Base-by-base conservation (phyloP, 2,329 filamentous ascomycete species). In the Colletotrichum sojae region DNA sequence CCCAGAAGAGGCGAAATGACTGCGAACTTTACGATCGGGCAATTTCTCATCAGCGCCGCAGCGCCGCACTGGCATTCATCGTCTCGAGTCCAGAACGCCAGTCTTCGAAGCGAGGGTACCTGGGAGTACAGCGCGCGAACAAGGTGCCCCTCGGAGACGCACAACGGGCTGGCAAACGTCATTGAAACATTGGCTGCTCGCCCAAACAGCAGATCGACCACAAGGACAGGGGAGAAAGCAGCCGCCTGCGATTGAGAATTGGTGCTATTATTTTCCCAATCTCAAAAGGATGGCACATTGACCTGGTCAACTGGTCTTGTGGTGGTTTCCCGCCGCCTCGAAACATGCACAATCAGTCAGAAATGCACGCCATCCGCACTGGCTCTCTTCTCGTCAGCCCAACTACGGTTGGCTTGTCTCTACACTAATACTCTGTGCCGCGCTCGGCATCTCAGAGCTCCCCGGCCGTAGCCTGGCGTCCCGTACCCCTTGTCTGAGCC, bases 131-230 rank as follows among this genome's bases (percentile, higher is more conserved):
- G 31, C 31, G 31, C 31, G 15, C 12, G 62, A 40, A 39, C 22
- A 8, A 22, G 46, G 53, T 58, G 20, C 59, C 60, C 53, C 58
- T 63, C 58, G 56, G 45, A 58, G n/a, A 39, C 45, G 52, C n/a
- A 27, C 6, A 15, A 49, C 55, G 18, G 46, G 18, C 48, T 27
- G 40, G 40, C 48, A 65, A 53, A 65, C 61, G 66, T 69, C 66
- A 69, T 69, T 65, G 61, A 65, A 69, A 60, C 39, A 51, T 15
- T 57, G 54, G 49, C 31, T 55, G 39, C 40, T 43, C 53, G 46
- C 60, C 22, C 36, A 36, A 39, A 39, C 15, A 36, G 31, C 31
- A 12, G 54, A 45, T 55, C 53, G 61, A 36, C 31, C 9, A 59
- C 55, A 8, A 55, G 60, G 43, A 66, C 66, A 59, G 65, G 57